These are phyloP conservation scores for Saturnispora zaruensis DNA, from an alignment of 805 yeast genomes.

Conservation along the genomic window DNA sequence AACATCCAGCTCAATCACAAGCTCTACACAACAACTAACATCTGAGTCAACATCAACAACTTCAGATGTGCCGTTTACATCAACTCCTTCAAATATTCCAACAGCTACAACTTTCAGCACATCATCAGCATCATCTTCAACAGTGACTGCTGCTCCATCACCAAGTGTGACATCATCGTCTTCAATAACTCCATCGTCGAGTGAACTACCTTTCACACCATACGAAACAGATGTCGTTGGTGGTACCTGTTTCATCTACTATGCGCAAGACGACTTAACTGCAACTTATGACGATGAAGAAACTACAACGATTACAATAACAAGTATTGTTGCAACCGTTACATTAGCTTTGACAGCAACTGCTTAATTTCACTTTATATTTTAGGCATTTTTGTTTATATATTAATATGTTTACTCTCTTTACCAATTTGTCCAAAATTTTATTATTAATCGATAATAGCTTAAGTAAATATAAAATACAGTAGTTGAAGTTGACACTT, in stretches of 20 bases:
- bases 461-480: not conserved
- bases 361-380: not conserved
- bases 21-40: constrained; percentile 7
- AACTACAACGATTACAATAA: constrained; percentile 28
- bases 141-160: constrained; percentile 30
- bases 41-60: constrained; percentile 11
- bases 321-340: constrained; percentile 29
- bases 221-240: constrained; percentile 25
- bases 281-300: constrained; percentile 20
- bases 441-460: not conserved
- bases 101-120: constrained; percentile 31
- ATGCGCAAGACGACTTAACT: constrained; percentile 27
- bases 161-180: constrained; percentile 28
- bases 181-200: constrained; percentile 8
- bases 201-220: constrained; percentile 18
- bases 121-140: constrained; percentile 32
- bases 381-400: not conserved
- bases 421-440: not conserved
- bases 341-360: constrained; percentile 15
- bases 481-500: no score
- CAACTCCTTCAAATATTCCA: constrained; percentile 7
- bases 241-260: constrained; percentile 31
- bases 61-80: constrained; percentile 6
- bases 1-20: not conserved
- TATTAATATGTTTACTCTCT: not conserved